Conservation (phyloP, 2,329 filamentous ascomycete species). For the Ophiostoma piceae region DNA sequence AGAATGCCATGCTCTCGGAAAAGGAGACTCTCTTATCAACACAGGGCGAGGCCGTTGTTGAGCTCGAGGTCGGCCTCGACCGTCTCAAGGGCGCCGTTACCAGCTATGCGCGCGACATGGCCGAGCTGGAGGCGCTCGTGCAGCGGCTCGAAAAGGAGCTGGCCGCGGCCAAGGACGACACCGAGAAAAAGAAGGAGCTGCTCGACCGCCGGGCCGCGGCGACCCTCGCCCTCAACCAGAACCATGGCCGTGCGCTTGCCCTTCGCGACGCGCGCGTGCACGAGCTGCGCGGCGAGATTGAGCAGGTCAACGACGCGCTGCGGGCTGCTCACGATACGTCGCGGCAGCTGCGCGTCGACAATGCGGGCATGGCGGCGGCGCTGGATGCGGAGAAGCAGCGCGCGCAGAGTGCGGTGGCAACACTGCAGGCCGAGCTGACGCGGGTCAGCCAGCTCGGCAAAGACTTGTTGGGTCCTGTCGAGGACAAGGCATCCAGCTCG, state of each 20-base stretch:
- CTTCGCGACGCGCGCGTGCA: constrained; percentile 46
- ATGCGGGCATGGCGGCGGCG: constrained; percentile 36
- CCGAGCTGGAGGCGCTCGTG: constrained; percentile 49
- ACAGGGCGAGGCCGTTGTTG: constrained; percentile 39
- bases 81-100: constrained; percentile 49
- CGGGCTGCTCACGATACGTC: constrained; percentile 42
- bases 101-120: constrained; percentile 50
- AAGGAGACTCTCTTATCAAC: constrained; percentile 28
- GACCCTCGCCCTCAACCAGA: constrained; percentile 35
- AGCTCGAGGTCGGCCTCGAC: constrained; percentile 47
- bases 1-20: constrained; percentile 10
- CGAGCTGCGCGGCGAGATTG: constrained; percentile 47
- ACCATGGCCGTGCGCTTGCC: constrained; percentile 46
- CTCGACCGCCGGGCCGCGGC: neutral
- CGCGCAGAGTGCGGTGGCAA: constrained; percentile 43
- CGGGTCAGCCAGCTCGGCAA: constrained; percentile 44
- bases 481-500: neutral
- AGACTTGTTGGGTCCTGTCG: constrained; percentile 36
- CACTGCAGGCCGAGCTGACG: constrained; percentile 49
- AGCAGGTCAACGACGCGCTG: constrained; percentile 43
- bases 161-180: constrained; percentile 23
- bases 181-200: constrained; percentile 19
- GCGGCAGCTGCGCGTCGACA: constrained; percentile 38
- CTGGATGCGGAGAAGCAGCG: constrained; percentile 38
- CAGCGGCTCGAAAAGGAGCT: constrained; percentile 43